These are phyloP conservation scores for Esteya vermicola DNA, from an alignment of 2,329 filamentous ascomycete species.

Conservation along the genomic window DNA sequence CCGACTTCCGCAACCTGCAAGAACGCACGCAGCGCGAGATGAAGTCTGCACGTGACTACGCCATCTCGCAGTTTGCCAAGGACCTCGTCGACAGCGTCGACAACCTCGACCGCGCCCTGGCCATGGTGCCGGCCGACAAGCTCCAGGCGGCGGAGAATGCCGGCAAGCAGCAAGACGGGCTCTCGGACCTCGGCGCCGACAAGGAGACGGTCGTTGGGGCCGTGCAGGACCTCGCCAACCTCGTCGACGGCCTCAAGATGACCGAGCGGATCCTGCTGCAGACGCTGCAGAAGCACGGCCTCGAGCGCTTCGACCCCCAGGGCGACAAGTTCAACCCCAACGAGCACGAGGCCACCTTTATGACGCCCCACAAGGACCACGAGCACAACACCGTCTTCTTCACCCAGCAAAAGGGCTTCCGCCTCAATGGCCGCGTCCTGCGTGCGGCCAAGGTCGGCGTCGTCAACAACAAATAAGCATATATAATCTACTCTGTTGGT, in stretches of 20 bases:
- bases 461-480: conserved; percentile 59
- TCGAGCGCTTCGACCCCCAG: conserved; percentile 75
- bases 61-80: conserved; percentile 88
- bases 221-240: conserved; percentile 56
- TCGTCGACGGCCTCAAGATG: conserved; percentile 90
- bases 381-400: conserved; percentile 83
- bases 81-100: conserved; percentile 92
- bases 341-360: conserved; percentile 91
- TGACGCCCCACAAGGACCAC: conserved; percentile 75
- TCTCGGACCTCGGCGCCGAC: conserved; percentile 8
- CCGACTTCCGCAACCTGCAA: conserved; percentile 96
- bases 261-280: conserved; percentile 77
- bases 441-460: conserved; percentile 93
- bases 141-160: conserved; percentile 37
- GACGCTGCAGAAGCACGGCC: conserved; percentile 85
- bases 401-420: conserved; percentile 92
- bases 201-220: conserved; percentile 27
- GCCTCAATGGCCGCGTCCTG: conserved; percentile 77
- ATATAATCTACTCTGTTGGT: background rate
- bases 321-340: conserved; percentile 91
- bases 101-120: conserved; percentile 88
- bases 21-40: conserved; percentile 86
- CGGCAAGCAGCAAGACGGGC: background rate
- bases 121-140: conserved; percentile 66
- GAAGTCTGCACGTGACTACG: conserved; percentile 76